A percentile compares a stretch with the other conserved stretches of the same genome.
Conservation (phyloP, 306 rosid genomes). For the Quercus rubra region DNA sequence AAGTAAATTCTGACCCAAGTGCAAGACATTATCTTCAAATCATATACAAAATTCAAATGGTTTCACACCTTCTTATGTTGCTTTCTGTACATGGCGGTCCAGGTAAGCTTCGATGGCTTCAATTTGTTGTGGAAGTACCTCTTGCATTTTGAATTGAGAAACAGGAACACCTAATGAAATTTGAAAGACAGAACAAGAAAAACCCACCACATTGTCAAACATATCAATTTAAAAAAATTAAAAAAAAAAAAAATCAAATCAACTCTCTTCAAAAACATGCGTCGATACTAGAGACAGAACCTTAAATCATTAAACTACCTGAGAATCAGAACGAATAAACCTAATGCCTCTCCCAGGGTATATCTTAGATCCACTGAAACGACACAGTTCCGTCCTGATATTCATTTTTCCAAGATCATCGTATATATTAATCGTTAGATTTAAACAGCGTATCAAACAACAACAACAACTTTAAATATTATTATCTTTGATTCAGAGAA, state of each 20-base stretch:
- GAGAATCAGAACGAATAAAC: conserved; percentile 81
- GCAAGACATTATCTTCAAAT: neutral
- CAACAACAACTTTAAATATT: neutral
- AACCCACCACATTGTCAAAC: neutral
- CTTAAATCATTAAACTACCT: conserved; percentile 33
- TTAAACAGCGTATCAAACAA: neutral
- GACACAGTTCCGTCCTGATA: conserved; percentile 79
- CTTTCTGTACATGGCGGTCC: conserved; percentile 91
- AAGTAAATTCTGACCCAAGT: neutral
- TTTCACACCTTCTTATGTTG: conserved; percentile 73
- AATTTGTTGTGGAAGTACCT: conserved; percentile 69
- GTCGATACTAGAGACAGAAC: neutral
- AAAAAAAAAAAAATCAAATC: neutral
- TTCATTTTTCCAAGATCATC: neutral
- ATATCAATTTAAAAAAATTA: neutral
- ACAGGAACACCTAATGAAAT: conserved; percentile 60
- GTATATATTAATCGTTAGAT: neutral
- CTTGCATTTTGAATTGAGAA: conserved; percentile 76
- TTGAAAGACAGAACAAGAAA: neutral
- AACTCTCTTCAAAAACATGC: neutral
- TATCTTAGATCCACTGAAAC: conserved; percentile 86
- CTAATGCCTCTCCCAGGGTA: conserved; percentile 88
- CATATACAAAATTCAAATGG: neutral
- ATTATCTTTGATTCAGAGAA: too few relatives aligned
- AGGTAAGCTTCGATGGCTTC: conserved; percentile 88